phyloP scores from a whole-genome alignment of 169 alveolate species.

The Cystoisospora suis region DNA sequence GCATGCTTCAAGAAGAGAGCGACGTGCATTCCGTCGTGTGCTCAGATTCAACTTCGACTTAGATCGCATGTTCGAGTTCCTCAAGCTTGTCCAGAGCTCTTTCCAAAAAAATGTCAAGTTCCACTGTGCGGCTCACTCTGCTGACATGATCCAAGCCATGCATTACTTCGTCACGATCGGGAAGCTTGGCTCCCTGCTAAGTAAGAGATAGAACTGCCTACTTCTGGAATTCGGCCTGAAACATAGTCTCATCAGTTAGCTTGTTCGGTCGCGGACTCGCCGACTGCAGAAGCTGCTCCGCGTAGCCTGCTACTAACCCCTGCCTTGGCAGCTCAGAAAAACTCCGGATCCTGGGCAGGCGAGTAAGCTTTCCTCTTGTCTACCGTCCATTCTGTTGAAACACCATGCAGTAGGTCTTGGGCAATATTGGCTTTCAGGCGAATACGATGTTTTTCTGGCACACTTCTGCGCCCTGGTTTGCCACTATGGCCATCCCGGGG shows the following conservation, averaged over 20 bases:
- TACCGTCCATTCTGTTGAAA: background rate
- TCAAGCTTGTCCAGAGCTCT: background rate
- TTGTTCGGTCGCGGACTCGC: too few species aligned
- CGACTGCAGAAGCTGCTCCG: too few species aligned
- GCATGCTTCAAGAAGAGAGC: too few species aligned
- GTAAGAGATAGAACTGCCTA: background rate
- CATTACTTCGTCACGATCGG: slow-evolving; percentile 68
- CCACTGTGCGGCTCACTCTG: slow-evolving; percentile 75
- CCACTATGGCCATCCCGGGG: slow-evolving; percentile 88
- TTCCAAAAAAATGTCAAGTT: slow-evolving; percentile 71
- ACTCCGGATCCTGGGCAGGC: too few species aligned
- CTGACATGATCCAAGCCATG: slow-evolving; percentile 76
- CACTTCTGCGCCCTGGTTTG: slow-evolving; percentile 79
- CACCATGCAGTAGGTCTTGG: background rate
- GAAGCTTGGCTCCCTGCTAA: slow-evolving; percentile 6
- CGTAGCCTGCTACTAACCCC: too few species aligned
- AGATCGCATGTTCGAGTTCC: background rate
- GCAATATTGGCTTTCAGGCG: slow-evolving; percentile 35
- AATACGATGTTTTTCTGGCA: slow-evolving; percentile 71
- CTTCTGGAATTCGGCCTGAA: background rate
- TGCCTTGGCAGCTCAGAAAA: too few species aligned
- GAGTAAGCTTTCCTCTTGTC: background rate
- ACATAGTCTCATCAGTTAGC: too few species aligned
- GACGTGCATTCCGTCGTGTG: too few species aligned
- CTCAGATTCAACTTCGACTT: slow-evolving; percentile 24